Conservation (phyloP, 2,329 filamentous ascomycete species). For the Phaeosphaeria sp. region DNA sequence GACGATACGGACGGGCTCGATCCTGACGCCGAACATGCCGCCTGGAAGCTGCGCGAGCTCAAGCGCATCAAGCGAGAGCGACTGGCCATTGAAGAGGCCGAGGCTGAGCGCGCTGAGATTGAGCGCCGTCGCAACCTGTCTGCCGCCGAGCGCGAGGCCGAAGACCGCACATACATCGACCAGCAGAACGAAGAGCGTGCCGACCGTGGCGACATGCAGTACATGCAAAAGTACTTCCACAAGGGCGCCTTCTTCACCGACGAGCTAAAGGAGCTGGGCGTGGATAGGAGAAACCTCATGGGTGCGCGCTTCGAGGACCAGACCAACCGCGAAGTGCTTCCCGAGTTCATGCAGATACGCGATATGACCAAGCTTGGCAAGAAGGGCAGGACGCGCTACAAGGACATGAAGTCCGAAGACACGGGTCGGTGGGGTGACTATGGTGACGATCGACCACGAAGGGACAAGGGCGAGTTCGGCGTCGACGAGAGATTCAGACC, state of each 20-base stretch:
- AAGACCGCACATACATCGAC: constrained; percentile 80
- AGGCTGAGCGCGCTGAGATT: constrained; percentile 86
- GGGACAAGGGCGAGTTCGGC: constrained; percentile 51
- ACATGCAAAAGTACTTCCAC: constrained; percentile 96
- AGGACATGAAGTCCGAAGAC: constrained; percentile 86
- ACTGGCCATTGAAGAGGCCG: constrained; percentile 80
- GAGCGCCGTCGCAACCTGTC: constrained; percentile 88
- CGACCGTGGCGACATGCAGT: constrained; percentile 78
- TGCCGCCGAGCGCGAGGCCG: constrained; percentile 81
- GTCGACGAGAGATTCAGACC: constrained; percentile 72
- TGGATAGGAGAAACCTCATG: constrained; percentile 85
- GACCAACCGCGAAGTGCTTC: constrained; percentile 79
- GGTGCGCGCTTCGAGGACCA: constrained; percentile 86
- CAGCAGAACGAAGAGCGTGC: constrained; percentile 79
- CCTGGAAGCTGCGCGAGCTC: constrained; percentile 93
- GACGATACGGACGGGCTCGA: constrained; percentile 90
- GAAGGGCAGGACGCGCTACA: constrained; percentile 90
- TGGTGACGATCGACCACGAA: constrained; percentile 55
- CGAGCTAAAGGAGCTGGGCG: constrained; percentile 74
- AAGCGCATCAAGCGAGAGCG: constrained; percentile 87
- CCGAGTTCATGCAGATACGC: constrained; percentile 88
- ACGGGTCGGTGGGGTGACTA: constrained; percentile 83
- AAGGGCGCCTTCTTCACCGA: constrained; percentile 95
- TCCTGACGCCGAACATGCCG: constrained; percentile 84
- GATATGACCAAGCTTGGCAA: constrained; percentile 94